phyloP scores from a whole-genome alignment of 495 filamentous ascomycete species.

The Neurospora terricola region DNA sequence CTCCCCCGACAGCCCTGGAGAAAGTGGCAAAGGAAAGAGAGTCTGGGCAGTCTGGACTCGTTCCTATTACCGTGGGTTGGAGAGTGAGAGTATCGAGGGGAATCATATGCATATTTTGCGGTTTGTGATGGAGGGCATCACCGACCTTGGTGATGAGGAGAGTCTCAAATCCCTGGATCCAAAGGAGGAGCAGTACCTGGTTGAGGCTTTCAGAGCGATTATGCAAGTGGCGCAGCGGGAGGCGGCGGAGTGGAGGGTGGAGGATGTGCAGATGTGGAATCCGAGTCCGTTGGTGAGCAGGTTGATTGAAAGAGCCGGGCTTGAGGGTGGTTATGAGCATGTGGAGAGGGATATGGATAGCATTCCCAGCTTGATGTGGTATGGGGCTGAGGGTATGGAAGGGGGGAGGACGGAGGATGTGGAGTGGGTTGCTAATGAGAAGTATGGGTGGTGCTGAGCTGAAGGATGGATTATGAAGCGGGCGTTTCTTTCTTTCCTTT shows the following conservation, averaged over 20 bases:
- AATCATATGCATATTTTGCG: slow-evolving; percentile 74
- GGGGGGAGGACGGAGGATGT: slow-evolving; percentile 60
- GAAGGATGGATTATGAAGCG: slow-evolving; percentile 9
- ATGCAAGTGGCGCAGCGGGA: slow-evolving; percentile 28
- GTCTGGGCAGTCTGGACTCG: slow-evolving; percentile 80
- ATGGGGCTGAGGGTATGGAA: slow-evolving; percentile 32
- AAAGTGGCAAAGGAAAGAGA: background rate
- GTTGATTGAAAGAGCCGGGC: slow-evolving; percentile 30
- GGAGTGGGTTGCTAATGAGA: slow-evolving; percentile 86
- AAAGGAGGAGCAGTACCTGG: slow-evolving; percentile 23
- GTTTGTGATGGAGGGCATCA: slow-evolving; percentile 58
- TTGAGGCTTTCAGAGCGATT: slow-evolving; percentile 50
- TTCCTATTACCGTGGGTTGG: slow-evolving; percentile 45
- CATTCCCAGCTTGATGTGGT: slow-evolving; percentile 46
- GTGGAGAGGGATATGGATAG: slow-evolving; percentile 40
- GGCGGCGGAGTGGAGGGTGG: slow-evolving; percentile 32
- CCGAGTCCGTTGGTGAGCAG: slow-evolving; percentile 24
- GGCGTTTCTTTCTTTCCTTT: background rate
- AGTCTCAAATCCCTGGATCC: too few species aligned
- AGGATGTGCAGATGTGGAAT: slow-evolving; percentile 44
- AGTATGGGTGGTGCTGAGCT: slow-evolving; percentile 91
- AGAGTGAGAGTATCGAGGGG: slow-evolving; percentile 31
- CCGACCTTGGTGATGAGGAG: background rate
- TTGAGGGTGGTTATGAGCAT: slow-evolving; percentile 20
- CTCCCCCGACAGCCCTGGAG: slow-evolving; percentile 11